Evolutionary conservation across 345 rosid species (phyloP).

Genomic region (Brassica carinata): DNA sequence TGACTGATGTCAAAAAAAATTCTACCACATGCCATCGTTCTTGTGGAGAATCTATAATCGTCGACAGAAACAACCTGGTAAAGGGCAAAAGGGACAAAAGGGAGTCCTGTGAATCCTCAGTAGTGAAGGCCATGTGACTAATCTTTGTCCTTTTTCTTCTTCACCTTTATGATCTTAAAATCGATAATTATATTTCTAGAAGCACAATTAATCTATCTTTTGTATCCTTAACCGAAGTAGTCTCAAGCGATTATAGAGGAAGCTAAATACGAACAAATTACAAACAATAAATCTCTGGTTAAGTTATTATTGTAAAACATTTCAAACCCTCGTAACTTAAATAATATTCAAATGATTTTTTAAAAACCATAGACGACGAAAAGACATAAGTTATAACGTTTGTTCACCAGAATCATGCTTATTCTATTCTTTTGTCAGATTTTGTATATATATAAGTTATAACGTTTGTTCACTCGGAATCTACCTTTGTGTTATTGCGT

Average conservation of each 20-base stretch:
- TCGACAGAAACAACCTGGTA: conserved; percentile 12
- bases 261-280: not conserved
- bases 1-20: not conserved
- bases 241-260: not conserved
- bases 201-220: not conserved
- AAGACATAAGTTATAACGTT: not conserved
- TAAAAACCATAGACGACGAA: not conserved
- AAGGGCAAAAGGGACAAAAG: not conserved
- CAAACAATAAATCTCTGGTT: not conserved
- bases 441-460: not conserved
- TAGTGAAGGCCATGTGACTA: conserved; percentile 27
- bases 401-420: not conserved
- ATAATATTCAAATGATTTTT: not conserved
- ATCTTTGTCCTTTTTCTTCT: conserved; percentile 15
- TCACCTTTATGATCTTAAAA: not conserved
- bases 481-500: not conserved
- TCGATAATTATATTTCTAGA: not conserved
- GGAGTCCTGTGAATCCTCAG: conserved; percentile 15
- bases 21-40: conserved; percentile 8
- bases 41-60: conserved; percentile 28
- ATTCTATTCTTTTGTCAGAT: not conserved
- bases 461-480: not conserved
- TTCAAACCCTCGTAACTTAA: not conserved
- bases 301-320: not conserved
- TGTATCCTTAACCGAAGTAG: not conserved